Percentiles rank a stretch among this genome's conserved stretches.
Conservation (phyloP, 176 grass and related monocot genomes). For the Calamus simplicifolius region DNA sequence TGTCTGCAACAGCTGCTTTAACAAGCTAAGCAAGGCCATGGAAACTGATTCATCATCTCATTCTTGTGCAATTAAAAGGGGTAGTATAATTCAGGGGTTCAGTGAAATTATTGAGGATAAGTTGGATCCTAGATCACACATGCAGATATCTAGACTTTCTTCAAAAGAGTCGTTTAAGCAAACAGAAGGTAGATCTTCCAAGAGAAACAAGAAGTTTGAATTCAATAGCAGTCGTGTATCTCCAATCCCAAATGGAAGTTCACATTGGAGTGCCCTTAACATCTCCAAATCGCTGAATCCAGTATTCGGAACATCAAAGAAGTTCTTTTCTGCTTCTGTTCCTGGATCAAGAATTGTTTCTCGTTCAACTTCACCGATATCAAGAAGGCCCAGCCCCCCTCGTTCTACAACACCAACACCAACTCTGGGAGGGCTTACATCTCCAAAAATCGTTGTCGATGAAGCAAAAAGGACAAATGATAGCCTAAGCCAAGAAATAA, state of each 20-base stretch:
- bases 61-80: conserved; percentile 46
- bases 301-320: conserved; percentile 96
- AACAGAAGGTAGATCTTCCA: conserved; percentile 57
- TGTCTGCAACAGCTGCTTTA: conserved; percentile 82
- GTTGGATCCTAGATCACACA: conserved; percentile 55
- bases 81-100: conserved; percentile 37
- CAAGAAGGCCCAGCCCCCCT: conserved; percentile 71
- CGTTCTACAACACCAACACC: conserved; percentile 87
- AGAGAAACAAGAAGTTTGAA: conserved; percentile 96
- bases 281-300: conserved; percentile 95
- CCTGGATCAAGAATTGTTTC: conserved; percentile 97
- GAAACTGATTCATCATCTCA: conserved; percentile 41
- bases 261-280: conserved; percentile 69
- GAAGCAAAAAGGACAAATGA: conserved; percentile 47
- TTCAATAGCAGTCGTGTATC: conserved; percentile 84
- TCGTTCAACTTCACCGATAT: conserved; percentile 79
- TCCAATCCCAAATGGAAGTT: conserved; percentile 78
- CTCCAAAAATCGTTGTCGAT: conserved; percentile 41
- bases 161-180: conserved; percentile 81
- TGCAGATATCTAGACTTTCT: conserved; percentile 72
- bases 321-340: conserved; percentile 94
- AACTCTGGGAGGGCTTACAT: conserved; percentile 70
- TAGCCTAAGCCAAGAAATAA: conserved; percentile 53
- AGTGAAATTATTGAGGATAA: conserved; percentile 52
- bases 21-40: conserved; percentile 60